These are phyloP conservation scores for Alternaria arborescens DNA, from an alignment of 2,329 filamentous ascomycete species.

Conservation along the genomic window DNA sequence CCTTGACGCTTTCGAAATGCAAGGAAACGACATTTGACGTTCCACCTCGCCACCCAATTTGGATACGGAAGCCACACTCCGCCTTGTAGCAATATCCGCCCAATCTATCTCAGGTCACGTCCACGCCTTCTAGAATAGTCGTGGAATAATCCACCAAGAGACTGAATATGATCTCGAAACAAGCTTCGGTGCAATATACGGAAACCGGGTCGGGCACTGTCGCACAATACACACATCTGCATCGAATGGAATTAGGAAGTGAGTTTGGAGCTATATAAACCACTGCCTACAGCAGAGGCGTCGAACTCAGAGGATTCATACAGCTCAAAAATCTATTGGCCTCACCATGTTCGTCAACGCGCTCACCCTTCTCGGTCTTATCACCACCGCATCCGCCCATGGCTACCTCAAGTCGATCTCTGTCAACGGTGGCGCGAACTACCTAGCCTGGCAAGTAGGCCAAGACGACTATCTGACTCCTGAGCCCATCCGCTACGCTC, in stretches of 20 bases:
- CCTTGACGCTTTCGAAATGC: background rate
- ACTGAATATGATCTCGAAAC: background rate
- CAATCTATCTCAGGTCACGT: conserved; percentile 3
- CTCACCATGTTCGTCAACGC: background rate
- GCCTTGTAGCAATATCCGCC: conserved; percentile 1
- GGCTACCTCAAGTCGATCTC: conserved; percentile 29
- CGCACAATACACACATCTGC: background rate
- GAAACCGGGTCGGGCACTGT: conserved; percentile 5
- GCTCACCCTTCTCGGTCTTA: background rate
- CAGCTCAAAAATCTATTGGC: background rate
- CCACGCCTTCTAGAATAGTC: background rate
- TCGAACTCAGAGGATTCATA: background rate
- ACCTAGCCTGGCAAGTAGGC: conserved; percentile 28
- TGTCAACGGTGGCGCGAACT: conserved; percentile 20
- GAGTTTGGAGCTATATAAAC: background rate
- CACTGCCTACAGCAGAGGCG: background rate
- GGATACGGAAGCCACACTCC: conserved; percentile 3
- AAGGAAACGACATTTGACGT: background rate
- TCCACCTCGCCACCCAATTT: background rate
- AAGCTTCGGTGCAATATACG: background rate
- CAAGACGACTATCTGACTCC: conserved; percentile 27
- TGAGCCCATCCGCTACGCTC: conserved; percentile 24
- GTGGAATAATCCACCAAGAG: conserved; percentile 6
- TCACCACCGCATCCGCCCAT: background rate
- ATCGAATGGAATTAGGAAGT: background rate